phyloP scores from a whole-genome alignment of 2,329 filamentous ascomycete species.

The Phyllosticta paracitricarpa region DNA sequence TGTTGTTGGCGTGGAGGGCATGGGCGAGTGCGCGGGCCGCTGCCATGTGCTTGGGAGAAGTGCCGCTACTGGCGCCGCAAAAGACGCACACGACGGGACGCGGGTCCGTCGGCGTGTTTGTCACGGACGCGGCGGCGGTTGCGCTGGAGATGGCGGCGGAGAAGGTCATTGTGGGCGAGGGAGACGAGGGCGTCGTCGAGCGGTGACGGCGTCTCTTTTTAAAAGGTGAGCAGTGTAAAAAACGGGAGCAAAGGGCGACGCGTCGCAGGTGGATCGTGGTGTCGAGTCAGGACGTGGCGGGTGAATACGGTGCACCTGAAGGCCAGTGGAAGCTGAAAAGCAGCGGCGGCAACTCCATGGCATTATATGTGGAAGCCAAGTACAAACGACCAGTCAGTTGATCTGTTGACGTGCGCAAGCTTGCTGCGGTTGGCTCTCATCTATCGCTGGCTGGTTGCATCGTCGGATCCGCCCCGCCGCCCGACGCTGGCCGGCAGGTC shows the following conservation, averaged over 20 bases:
- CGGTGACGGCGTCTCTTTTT: neutral
- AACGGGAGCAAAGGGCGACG: neutral
- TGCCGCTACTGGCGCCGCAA: conserved; percentile 74
- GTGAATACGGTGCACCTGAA: neutral
- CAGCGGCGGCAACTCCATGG: neutral
- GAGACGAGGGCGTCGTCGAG: neutral
- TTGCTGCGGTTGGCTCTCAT: neutral
- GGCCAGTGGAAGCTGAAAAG: neutral
- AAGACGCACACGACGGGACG: conserved; percentile 78
- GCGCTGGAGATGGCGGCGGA: neutral
- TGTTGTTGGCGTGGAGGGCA: conserved; percentile 64
- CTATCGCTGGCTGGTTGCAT: neutral
- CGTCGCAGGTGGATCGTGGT: neutral
- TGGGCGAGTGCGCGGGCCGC: conserved; percentile 67
- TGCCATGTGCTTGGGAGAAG: conserved; percentile 62
- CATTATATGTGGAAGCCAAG: neutral
- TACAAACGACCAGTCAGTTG: conserved; percentile 5
- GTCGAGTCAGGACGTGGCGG: neutral
- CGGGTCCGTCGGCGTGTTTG: conserved; percentile 11
- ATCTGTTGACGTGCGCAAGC: neutral
- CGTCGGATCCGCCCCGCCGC: neutral
- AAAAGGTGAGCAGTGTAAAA: neutral
- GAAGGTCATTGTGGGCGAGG: conserved; percentile 16
- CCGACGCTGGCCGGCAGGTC: neutral
- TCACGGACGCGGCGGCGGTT: neutral